Base-by-base conservation (phyloP, 352 stramenopile genomes). In the Phytophthora cajani region DNA sequence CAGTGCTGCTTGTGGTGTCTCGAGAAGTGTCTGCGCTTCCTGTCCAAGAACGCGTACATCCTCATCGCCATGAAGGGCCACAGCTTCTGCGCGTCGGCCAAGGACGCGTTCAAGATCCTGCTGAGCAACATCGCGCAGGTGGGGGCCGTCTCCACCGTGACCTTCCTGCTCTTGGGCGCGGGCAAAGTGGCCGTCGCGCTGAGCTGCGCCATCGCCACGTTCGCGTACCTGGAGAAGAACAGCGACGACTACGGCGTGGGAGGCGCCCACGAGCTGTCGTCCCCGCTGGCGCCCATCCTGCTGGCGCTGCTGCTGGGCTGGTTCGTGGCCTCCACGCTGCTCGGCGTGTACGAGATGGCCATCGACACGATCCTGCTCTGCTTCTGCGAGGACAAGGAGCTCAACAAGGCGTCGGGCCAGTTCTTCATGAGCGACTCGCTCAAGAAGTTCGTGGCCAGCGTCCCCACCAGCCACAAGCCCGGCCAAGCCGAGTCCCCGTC, bases 1-100 rank as follows among this genome's bases (percentile, higher is more conserved):
- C 90, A 98, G 71, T 99, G 97, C 77, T 98, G 88, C 75, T 77
- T 99, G 51, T 99, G 92, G 86, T 99, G 95, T 70, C 67, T 97
- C 2, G 90, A 97, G 59, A 98, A 98, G 59, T 98, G 92, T 61
- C 89, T 99, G 65, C 95, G 94, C 58, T 99, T 99, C 69, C 75
- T 99, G n/a, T 99, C 98, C 72, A 98, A 98, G 77, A 99, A 99
- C 82, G 92, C 92, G 0, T 98, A 98, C 72, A 98, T 98, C 52
- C 76, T 95, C 57, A 77, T 96, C 32, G 89, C 88, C 12, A 93
- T 92, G 79, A 87, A 92, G 42, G 85, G 87, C 38, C 72, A 82
- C 46, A 87, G 78, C 58, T 97, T 97, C 72, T 95, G 88, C 62
- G 55, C 62, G 5, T 93, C 94, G 0, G 97, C 97, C 52, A 97